These are phyloP conservation scores for Breynia disticha DNA, from an alignment of 441 rosid genomes.

Conservation along the genomic window DNA sequence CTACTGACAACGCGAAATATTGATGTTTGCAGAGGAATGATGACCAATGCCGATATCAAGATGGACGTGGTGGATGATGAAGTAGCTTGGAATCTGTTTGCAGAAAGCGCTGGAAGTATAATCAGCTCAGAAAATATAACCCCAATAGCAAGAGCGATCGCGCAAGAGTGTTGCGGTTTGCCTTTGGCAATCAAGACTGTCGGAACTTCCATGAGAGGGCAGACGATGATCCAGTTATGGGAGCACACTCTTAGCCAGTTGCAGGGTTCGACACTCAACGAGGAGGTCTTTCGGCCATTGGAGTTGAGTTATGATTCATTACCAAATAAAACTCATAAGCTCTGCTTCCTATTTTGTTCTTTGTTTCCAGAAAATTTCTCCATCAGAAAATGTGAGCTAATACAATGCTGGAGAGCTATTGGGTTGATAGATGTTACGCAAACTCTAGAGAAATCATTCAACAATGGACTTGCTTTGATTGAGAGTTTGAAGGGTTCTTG, in stretches of 20 bases:
- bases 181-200: constrained; percentile 27
- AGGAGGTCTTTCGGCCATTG: constrained; percentile 13
- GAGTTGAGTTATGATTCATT: constrained; percentile 18
- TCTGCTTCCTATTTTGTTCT: constrained; percentile 22
- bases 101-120: constrained; percentile 20
- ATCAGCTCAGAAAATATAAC: constrained; percentile 10
- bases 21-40: constrained; percentile 28
- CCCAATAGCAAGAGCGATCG: constrained; percentile 19
- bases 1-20: constrained; percentile 22
- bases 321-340: constrained; percentile 15
- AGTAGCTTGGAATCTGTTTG: constrained; percentile 27
- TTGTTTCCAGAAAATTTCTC: constrained; percentile 19
- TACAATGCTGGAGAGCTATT: constrained; percentile 27
- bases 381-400: constrained; percentile 19
- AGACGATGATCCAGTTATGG: constrained; percentile 15
- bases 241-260: constrained; percentile 12
- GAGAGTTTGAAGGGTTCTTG: constrained; percentile 29
- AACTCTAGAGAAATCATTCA: constrained; percentile 18
- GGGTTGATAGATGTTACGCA: constrained; percentile 18
- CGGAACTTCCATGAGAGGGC: constrained; percentile 22
- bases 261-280: constrained; percentile 8
- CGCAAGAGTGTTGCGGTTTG: constrained; percentile 26
- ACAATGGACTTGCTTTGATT: constrained; percentile 18
- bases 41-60: constrained; percentile 21
- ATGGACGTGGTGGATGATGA: constrained; percentile 16